These are phyloP conservation scores for Acarospora socialis DNA, from an alignment of 2,329 filamentous ascomycete species.

Conservation along the genomic window DNA sequence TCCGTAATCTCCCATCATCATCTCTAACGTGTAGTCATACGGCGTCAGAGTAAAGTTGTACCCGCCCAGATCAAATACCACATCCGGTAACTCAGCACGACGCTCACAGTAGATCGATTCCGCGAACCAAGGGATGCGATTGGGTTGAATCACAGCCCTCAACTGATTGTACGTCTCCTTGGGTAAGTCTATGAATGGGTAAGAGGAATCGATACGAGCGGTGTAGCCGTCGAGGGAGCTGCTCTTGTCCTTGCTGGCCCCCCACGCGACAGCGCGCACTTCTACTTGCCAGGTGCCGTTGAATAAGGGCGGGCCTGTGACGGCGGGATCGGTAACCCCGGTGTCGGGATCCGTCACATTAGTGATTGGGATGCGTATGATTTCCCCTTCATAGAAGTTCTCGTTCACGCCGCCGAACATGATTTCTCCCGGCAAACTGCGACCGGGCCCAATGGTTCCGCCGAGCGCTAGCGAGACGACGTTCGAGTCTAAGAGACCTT, in stretches of 20 bases:
- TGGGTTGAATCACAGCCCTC: constrained; percentile 1
- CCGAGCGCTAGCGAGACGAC: constrained; percentile 3
- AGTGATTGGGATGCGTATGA: too few relatives aligned
- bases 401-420: background rate
- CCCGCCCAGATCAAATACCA: constrained; percentile 2
- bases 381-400: too few relatives aligned
- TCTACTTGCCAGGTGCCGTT: too few relatives aligned
- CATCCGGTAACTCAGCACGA: constrained; percentile 2
- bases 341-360: too few relatives aligned
- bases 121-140: background rate
- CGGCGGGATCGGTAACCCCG: too few relatives aligned
- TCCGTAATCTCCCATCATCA: background rate
- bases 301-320: too few relatives aligned
- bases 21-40: constrained; percentile 4
- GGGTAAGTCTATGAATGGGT: constrained; percentile 1
- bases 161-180: background rate
- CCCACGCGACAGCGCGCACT: background rate
- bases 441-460: too few relatives aligned
- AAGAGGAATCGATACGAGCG: constrained; percentile 1
- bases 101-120: background rate
- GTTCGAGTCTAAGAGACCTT: background rate
- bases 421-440: too few relatives aligned
- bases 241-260: background rate
- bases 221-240: background rate
- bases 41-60: constrained; percentile 2